phyloP scores from a whole-genome alignment of 495 filamentous ascomycete genomes.

The Aspergillus carlsbadensis region DNA sequence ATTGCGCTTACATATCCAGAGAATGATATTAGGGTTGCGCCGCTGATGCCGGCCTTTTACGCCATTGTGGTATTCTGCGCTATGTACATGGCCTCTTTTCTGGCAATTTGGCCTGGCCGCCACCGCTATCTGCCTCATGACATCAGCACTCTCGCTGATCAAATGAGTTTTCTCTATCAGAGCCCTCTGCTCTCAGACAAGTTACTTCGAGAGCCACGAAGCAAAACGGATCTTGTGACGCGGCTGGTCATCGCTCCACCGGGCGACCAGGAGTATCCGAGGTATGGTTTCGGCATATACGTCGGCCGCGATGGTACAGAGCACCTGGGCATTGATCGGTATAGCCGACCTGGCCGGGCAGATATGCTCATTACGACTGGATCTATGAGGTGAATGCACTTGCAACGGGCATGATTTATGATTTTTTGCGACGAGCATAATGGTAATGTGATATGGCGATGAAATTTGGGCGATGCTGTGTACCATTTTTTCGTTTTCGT shows the following conservation, averaged over 20 bases:
- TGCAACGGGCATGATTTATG: neutral
- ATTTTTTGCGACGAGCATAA: constrained; percentile 4
- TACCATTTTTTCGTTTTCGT: too few species aligned
- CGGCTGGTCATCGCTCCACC: constrained; percentile 52
- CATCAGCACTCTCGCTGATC: constrained; percentile 67
- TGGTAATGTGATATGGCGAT: constrained; percentile 23
- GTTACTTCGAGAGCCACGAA: constrained; percentile 58
- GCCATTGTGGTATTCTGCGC: constrained; percentile 63
- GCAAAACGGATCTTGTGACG: constrained; percentile 62
- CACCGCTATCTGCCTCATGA: constrained; percentile 66
- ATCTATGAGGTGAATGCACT: constrained; percentile 26
- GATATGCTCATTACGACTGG: constrained; percentile 48
- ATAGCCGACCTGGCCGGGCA: constrained; percentile 45
- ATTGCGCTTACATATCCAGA: constrained; percentile 67
- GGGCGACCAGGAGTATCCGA: constrained; percentile 46
- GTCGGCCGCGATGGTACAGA: constrained; percentile 61
- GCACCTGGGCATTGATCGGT: constrained; percentile 64
- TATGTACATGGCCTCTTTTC: constrained; percentile 64
- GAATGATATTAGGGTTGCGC: constrained; percentile 61
- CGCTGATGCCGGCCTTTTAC: constrained; percentile 67
- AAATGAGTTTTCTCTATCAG: constrained; percentile 72
- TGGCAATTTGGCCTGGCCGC: constrained; percentile 55
- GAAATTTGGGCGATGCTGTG: neutral
- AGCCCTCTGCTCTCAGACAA: constrained; percentile 67
- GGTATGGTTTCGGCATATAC: constrained; percentile 64